phyloP scores from a whole-genome alignment of 495 filamentous ascomycete genomes.

The Letharia columbiana region DNA sequence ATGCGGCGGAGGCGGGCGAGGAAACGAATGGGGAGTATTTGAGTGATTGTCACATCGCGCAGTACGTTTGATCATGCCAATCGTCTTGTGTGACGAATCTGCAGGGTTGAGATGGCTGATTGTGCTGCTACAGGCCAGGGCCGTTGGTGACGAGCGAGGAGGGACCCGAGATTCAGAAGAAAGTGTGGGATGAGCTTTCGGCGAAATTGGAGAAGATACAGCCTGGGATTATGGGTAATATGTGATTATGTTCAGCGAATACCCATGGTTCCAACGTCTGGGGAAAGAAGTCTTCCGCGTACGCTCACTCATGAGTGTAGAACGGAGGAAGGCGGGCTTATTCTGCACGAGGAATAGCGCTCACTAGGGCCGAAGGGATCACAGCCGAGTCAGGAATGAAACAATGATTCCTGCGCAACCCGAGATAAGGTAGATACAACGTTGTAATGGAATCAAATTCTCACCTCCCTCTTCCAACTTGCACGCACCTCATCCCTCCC shows the following conservation, averaged over 20 bases:
- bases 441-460: too few species aligned
- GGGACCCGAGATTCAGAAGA: conserved; percentile 37
- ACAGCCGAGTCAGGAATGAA: too few species aligned
- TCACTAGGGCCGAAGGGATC: too few species aligned
- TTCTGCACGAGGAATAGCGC: background rate
- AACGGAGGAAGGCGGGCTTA: background rate
- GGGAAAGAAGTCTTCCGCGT: background rate
- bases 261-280: background rate
- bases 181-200: conserved; percentile 46
- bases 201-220: conserved; percentile 40
- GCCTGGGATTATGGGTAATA: conserved; percentile 34
- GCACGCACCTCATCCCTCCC: too few species aligned
- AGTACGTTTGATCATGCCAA: conserved; percentile 13
- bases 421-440: too few species aligned
- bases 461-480: too few species aligned
- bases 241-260: conserved; percentile 2
- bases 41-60: conserved; percentile 12
- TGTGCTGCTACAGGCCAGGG: conserved; percentile 8
- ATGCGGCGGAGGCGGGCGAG: conserved; percentile 27
- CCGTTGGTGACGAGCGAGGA: conserved; percentile 35
- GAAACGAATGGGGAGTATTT: conserved; percentile 33
- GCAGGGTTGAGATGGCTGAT: background rate
- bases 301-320: background rate
- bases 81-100: background rate
- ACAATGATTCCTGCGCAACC: too few species aligned